phyloP scores from a whole-genome alignment of 495 filamentous ascomycete species.

The Apiosordaria backusii region DNA sequence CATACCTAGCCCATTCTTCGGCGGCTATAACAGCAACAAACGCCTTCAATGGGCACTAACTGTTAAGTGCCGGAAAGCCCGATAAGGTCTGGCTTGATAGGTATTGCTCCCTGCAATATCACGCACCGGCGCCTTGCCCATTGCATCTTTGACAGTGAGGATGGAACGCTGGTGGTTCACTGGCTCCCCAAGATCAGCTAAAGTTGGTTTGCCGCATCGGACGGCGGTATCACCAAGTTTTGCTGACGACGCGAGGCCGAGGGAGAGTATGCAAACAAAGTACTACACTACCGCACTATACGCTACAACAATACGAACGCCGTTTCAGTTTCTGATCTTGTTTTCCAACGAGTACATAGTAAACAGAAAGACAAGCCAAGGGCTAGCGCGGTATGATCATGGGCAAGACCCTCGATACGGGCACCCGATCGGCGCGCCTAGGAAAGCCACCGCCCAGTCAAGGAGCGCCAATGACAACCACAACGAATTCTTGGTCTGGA shows the following conservation, averaged over 20 bases:
- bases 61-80: neutral
- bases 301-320: neutral
- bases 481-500: neutral
- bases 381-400: neutral
- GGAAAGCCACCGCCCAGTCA: neutral
- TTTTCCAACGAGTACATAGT: neutral
- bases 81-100: no score
- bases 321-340: no score
- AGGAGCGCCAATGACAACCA: neutral
- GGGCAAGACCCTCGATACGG: neutral
- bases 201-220: neutral
- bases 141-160: no score
- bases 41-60: neutral
- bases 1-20: neutral
- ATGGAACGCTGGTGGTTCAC: neutral
- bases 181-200: neutral
- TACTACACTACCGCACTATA: no score
- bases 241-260: slow-evolving; percentile 1
- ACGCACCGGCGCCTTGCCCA: no score
- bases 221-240: slow-evolving; percentile 1
- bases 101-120: neutral
- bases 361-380: neutral
- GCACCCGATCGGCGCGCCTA: neutral
- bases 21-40: neutral
- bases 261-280: no score